Evolutionary conservation across 2,329 filamentous ascomycete genomes (phyloP).

Genomic region (Blumeria hordei): DNA sequence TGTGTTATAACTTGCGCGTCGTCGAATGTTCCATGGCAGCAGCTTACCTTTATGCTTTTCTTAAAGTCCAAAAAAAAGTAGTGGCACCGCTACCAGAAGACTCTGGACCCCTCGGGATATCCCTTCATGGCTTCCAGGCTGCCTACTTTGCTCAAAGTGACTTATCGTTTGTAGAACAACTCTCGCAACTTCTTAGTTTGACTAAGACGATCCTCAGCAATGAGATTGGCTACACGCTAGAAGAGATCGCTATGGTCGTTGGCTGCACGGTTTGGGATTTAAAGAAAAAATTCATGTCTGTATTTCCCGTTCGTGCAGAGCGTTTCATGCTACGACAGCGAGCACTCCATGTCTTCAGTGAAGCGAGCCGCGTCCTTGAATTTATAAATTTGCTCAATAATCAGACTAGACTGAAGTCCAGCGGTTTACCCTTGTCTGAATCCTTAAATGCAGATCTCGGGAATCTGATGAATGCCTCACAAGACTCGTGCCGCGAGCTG

Average conservation of each 20-base stretch:
- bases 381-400: slow-evolving; percentile 60
- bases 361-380: slow-evolving; percentile 63
- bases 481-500: slow-evolving; percentile 61
- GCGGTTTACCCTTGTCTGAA: slow-evolving; percentile 22
- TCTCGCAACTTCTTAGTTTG: slow-evolving; percentile 46
- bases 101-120: slow-evolving; percentile 58
- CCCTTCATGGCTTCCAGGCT: slow-evolving; percentile 68
- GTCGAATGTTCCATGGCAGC: slow-evolving; percentile 88
- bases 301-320: slow-evolving; percentile 72
- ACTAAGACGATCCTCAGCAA: slow-evolving; percentile 47
- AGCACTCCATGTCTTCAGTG: slow-evolving; percentile 72
- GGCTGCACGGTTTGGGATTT: slow-evolving; percentile 45
- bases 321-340: slow-evolving; percentile 72
- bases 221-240: slow-evolving; percentile 66
- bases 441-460: slow-evolving; percentile 47
- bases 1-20: slow-evolving; percentile 90
- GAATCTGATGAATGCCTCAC: slow-evolving; percentile 67
- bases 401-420: slow-evolving; percentile 12
- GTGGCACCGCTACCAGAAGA: slow-evolving; percentile 45
- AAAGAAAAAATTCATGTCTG: slow-evolving; percentile 56
- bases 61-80: slow-evolving; percentile 21
- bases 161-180: slow-evolving; percentile 32
- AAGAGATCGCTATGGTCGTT: slow-evolving; percentile 56
- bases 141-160: slow-evolving; percentile 32
- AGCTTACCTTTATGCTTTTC: slow-evolving; percentile 32